Evolutionary conservation across 306 rosid species (phyloP), one percentile per base, ranked within the genome.

Genomic region (Lagenaria siceraria): DNA sequence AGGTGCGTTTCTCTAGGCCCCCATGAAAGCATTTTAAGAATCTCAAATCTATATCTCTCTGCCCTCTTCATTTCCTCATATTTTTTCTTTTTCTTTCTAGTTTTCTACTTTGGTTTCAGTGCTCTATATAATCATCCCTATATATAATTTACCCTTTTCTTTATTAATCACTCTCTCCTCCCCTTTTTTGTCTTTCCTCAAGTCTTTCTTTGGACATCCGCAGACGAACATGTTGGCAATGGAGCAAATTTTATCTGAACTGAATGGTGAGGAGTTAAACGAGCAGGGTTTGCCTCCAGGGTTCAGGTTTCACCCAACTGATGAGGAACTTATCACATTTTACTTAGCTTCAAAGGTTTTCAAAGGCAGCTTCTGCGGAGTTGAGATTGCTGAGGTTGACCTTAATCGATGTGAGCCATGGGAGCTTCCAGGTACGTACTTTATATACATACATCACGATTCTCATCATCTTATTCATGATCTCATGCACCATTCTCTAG

Each of bases 291-390:
- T 92, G 62, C 97, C 96, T 10, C 97, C 97, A 0, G 97, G 97
- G 19, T 92, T 92, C 62, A 82, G 96, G 79, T 92, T 90, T 77
- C 97, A 92, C 81, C 97, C 97, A 0, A 92, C 97, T 15, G 97
- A 92, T 25, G 91, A 92, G 80, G 97, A 92, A 77, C 96, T 92
- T 11, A 82, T 92, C 10, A 86, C 96, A 61, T 87, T 84, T 24
- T 92, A 90, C 64, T 74, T 92, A 31, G 90, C 90, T 79, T 87
- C 93, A 5, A 92, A 92, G 61, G 87, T 92, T 18, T 88, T 79
- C 36, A 80, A 84, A 71, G 85, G 78, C 0, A 54, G 21, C 74
- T 81, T 83, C 77, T 65, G 81, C 55, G 81, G 83, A 38, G 84
- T 88, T 46, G 78, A 87, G 29, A 87, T 92, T 56, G 87, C 86